Evolutionary conservation across 2,329 filamentous ascomycete genomes (phyloP), one percentile per base, ranked within the genome.

Genomic region (Neonectria hederae): DNA sequence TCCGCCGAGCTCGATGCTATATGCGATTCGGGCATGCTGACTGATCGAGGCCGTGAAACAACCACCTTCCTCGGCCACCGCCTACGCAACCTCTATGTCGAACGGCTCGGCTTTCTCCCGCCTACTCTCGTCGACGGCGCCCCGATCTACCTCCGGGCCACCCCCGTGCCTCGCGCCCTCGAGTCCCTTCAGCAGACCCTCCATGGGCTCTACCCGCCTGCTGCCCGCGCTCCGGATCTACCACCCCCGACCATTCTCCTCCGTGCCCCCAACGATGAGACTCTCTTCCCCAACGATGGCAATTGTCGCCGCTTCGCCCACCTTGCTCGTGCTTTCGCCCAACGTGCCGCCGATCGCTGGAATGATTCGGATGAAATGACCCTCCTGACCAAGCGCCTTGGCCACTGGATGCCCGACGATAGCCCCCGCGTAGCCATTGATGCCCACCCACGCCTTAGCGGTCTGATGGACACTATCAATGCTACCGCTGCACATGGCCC

Each of bases 401-500:
- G 91, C 38, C 93, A 92, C 77, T 97, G 91, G 88, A 97, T 98
- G 92, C 93, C 93, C 0, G 84, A 88, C 8, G 84, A 85, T 38
- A 85, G 83, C 30, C 86, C 86, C 11, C 84, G 85, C 42, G 89
- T 97, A 9, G 92, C 91, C 26, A 92, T 98, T 9, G 94, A 97
- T 77, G 90, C 90, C 1, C 90, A 90, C 64, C 96, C 96, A 0
- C 86, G 94, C 48, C 83, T 98, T 13, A 94, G 90, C 6, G 96
- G 96, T 57, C 91, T 99, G 73, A 93, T 97, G 91, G 96, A 99
- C 80, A 96, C 93, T 0, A 87, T 98, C 74, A 98, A 97, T 76
- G 89, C 93, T 7, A 97, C 93, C 0, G 83, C 92, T 13, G 95
- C 94, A 2, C 96, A 98, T 76, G 77, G 77, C 21, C 87, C 91